Conservation (phyloP, 805 yeast genomes). For the Nematodospora valgi region DNA sequence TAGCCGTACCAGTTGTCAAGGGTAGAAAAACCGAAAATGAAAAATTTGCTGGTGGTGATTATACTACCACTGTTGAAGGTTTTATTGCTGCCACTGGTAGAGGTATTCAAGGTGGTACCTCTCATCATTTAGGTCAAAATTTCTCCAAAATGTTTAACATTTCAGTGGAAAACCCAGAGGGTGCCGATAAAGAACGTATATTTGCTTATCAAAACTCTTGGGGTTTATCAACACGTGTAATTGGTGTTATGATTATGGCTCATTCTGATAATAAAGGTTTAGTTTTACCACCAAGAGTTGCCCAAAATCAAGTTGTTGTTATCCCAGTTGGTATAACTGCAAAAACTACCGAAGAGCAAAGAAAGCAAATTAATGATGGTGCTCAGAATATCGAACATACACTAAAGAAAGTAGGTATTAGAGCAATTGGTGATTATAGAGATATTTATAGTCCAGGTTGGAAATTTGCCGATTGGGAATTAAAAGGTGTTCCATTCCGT, state of each 20-base stretch:
- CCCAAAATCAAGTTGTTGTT: conserved; percentile 87
- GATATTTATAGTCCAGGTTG: conserved; percentile 97
- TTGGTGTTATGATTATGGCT: conserved; percentile 99
- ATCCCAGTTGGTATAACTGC: conserved; percentile 94
- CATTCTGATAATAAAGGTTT: conserved; percentile 98
- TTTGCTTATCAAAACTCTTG: conserved; percentile 96
- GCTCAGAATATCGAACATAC: conserved; percentile 65
- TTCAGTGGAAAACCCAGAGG: conserved; percentile 92
- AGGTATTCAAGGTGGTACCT: conserved; percentile 99
- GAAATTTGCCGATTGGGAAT: conserved; percentile 97
- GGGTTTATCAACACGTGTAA: conserved; percentile 98
- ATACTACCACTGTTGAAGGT: conserved; percentile 95
- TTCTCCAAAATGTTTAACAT: conserved; percentile 98
- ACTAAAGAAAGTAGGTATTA: conserved; percentile 59
- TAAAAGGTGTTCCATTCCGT: conserved; percentile 93
- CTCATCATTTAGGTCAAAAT: conserved; percentile 96
- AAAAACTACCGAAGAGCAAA: conserved; percentile 76
- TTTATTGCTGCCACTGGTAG: conserved; percentile 98
- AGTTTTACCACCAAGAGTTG: conserved; percentile 95
- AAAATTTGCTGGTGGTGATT: conserved; percentile 96
- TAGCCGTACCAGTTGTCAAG: conserved; percentile 96
- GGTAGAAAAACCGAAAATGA: conserved; percentile 97
- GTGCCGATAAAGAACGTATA: conserved; percentile 80
- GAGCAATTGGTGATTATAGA: conserved; percentile 84
- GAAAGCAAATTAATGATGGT: conserved; percentile 63